Conservation (phyloP, 768 basidiomycete species). For the Pleurotus ostreatus region DNA sequence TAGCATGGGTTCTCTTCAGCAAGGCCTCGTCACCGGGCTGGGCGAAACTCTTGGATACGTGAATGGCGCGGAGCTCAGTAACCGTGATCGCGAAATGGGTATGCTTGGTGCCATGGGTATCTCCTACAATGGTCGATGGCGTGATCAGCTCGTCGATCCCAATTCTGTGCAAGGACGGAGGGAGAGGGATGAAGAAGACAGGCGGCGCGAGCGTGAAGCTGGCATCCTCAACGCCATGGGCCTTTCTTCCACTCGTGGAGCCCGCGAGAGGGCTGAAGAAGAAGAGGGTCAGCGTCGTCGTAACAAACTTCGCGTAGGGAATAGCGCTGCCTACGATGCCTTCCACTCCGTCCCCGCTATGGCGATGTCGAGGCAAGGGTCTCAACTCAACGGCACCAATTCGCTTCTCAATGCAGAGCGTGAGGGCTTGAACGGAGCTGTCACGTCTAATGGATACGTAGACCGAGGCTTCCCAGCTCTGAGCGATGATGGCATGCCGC, state of each 20-base stretch:
- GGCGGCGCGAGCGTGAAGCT: conserved; percentile 32
- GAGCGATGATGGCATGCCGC: conserved; percentile 11
- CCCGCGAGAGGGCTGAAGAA: conserved; percentile 60
- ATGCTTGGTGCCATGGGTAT: conserved; percentile 47
- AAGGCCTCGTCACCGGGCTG: conserved; percentile 17
- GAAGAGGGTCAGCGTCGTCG: conserved; percentile 47
- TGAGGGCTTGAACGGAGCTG: conserved; percentile 11
- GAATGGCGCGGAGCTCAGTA: conserved; percentile 22
- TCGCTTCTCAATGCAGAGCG: conserved; percentile 11
- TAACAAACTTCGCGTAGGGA: conserved; percentile 38
- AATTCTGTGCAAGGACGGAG: conserved; percentile 3
- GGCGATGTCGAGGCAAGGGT: conserved; percentile 33
- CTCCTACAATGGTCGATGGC: conserved; percentile 32
- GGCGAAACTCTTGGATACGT: background rate
- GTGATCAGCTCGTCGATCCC: conserved; percentile 21
- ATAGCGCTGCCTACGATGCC: conserved; percentile 63
- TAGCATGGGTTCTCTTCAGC: conserved; percentile 12
- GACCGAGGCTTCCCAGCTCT: conserved; percentile 9
- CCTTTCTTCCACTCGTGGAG: conserved; percentile 41
- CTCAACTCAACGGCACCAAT: conserved; percentile 19
- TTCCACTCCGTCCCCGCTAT: conserved; percentile 62
- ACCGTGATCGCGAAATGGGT: conserved; percentile 44
- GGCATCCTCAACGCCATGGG: conserved; percentile 36
- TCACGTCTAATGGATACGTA: conserved; percentile 15
- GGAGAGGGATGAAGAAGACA: conserved; percentile 40